phyloP scores from a whole-genome alignment of 371 early-diverging fungal species.

The Lichtheimia ramosa region DNA sequence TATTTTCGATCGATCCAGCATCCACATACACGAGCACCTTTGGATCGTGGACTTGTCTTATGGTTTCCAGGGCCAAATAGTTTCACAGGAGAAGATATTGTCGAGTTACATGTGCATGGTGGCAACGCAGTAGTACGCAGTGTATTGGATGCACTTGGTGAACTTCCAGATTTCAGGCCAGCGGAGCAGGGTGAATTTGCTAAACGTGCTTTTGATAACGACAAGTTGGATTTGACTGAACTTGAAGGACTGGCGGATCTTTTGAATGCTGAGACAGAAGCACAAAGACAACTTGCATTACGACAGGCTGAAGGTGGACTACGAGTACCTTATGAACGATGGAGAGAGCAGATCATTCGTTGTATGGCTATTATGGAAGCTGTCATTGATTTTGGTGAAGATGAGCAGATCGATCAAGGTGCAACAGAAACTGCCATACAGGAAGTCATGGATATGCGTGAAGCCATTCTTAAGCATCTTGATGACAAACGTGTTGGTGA shows the following conservation, averaged over 20 bases:
- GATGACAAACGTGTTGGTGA: constrained; percentile 73
- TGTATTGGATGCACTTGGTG: constrained; percentile 57
- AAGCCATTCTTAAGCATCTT: constrained; percentile 51
- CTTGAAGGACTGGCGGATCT: constrained; percentile 81
- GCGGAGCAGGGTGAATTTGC: constrained; percentile 85
- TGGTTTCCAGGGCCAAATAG: constrained; percentile 76
- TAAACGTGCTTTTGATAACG: constrained; percentile 72
- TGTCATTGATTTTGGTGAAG: constrained; percentile 83
- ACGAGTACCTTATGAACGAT: constrained; percentile 58
- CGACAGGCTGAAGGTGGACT: constrained; percentile 76
- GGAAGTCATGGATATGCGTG: constrained; percentile 19
- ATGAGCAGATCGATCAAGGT: constrained; percentile 78
- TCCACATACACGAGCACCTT: constrained; percentile 43
- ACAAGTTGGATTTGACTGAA: constrained; percentile 78
- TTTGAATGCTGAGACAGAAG: constrained; percentile 82
- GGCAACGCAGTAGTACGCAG: constrained; percentile 71
- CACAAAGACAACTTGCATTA: constrained; percentile 69
- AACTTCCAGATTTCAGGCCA: constrained; percentile 51
- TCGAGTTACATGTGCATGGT: constrained; percentile 82
- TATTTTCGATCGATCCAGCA: constrained; percentile 51
- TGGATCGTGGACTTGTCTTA: constrained; percentile 66
- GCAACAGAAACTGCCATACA: constrained; percentile 40
- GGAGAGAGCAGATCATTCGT: constrained; percentile 64
- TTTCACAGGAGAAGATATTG: constrained; percentile 82
- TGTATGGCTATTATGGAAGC: constrained; percentile 75